Evolutionary conservation across 108 stramenopile genomes (phyloP), one percentile per base, ranked within the genome.

Genomic region (Cylindrotheca fusiformis): DNA sequence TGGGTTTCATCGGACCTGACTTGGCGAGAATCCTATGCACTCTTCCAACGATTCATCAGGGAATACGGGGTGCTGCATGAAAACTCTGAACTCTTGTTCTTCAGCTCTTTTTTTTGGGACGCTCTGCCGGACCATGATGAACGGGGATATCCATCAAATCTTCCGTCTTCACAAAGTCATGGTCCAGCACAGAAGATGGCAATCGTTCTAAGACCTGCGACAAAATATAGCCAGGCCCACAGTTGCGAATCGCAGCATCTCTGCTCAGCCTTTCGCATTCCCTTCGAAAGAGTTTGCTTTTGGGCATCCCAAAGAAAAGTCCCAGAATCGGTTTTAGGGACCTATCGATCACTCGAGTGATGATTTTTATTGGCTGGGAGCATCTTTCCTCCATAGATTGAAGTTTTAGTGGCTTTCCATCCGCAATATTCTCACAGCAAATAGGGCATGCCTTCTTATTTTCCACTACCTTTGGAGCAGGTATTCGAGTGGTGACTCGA

Each of bases 161-260:
- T 58, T 69, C 68, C 3, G 60, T 32, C 10, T 21, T n/a, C 22
- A 27, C 60, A 69, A 83, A 76, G 14, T 62, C 70, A 52, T 57
- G 50, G 55, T 83, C 81, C 52, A 78, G 32, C 12, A 83, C 8
- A 17, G 68, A 26, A 14, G 32, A 32, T 17, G 74, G 65, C 19
- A 79, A 46, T 12, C 44, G 14, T 48, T 65, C 51, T 77, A 86
- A 83, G 32, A 79, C 84, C 36, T 71, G 69, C 33, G 75, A 36
- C 22, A 90, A 47, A 17, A 90, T 77, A 51, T 78, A 79, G 18
- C 65, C 85, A 12, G 85, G 85, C 1, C 89, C 89, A 52, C 89
- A 90, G 51, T 87, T 79, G 53, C 88, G 76, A 23, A 84, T 58
- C 12, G 24, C 58, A 12, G 31, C 41, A 61, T 86, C 81, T 8